phyloP scores from a whole-genome alignment of 495 filamentous ascomycete species.

The Xylaria telfairii region DNA sequence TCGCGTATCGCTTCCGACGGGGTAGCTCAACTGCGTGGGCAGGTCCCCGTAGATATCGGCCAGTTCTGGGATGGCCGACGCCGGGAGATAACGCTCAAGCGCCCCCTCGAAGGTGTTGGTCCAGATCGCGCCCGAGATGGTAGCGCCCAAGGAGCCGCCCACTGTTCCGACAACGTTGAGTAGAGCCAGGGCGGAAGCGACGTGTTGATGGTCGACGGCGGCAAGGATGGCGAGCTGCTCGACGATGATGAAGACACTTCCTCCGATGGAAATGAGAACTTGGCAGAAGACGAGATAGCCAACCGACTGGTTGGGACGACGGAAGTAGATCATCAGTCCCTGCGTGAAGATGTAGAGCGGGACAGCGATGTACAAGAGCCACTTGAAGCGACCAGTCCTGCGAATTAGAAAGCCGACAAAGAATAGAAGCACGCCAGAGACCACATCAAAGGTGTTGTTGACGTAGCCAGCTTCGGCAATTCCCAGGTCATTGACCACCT shows the following conservation, averaged over 20 bases:
- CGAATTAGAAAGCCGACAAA: conserved; percentile 11
- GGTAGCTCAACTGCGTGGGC: conserved; percentile 61
- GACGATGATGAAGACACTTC: conserved; percentile 67
- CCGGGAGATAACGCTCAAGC: conserved; percentile 61
- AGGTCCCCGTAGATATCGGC: conserved; percentile 64
- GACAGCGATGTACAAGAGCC: conserved; percentile 55
- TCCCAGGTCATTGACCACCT: conserved; percentile 63
- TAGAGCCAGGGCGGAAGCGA: conserved; percentile 69
- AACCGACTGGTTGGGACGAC: conserved; percentile 55
- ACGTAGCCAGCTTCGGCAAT: conserved; percentile 56
- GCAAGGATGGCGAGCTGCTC: conserved; percentile 74
- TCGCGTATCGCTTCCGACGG: conserved; percentile 60
- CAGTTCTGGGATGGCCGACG: conserved; percentile 51
- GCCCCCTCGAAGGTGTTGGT: conserved; percentile 61
- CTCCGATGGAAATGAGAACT: conserved; percentile 67
- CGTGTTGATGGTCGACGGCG: conserved; percentile 64
- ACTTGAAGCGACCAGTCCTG: conserved; percentile 60
- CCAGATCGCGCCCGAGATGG: conserved; percentile 72
- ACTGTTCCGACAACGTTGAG: conserved; percentile 69
- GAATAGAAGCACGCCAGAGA: conserved; percentile 35
- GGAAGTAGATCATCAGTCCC: conserved; percentile 70
- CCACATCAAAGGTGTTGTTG: conserved; percentile 48
- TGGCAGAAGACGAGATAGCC: conserved; percentile 68
- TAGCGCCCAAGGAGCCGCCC: conserved; percentile 70
- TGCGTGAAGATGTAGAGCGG: conserved; percentile 65